Percentiles rank a stretch among this genome's conserved stretches.
Evolutionary conservation across 805 yeast species (phyloP).

Genomic region (Yamadazyma phyllophila): DNA sequence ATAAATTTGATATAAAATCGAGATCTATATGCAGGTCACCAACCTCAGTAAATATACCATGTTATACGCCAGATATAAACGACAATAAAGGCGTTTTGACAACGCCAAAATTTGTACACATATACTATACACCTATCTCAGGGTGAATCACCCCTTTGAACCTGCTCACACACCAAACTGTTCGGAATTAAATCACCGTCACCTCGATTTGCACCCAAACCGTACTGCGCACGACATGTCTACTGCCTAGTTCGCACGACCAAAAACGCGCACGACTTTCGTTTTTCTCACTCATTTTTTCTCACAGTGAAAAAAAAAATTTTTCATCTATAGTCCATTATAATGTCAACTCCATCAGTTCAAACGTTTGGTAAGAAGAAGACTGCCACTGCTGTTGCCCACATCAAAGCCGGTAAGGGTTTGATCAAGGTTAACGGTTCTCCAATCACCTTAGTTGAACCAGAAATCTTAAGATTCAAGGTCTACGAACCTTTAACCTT

Average conservation of each 20-base stretch:
- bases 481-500: constrained; percentile 98
- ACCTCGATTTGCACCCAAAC: constrained; percentile 5
- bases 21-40: background rate
- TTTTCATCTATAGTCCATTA: constrained; percentile 14
- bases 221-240: constrained; percentile 4
- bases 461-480: constrained; percentile 98
- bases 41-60: background rate
- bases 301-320: constrained; percentile 6
- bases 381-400: constrained; percentile 99
- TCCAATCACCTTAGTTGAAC: constrained; percentile 98
- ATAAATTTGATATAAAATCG: background rate
- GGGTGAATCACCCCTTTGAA: no score
- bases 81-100: no score
- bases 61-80: background rate
- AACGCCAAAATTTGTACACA: no score
- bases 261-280: constrained; percentile 8
- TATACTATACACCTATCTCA: no score
- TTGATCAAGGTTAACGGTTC: constrained; percentile 98
- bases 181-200: no score
- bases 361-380: constrained; percentile 99
- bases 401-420: constrained; percentile 99
- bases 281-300: constrained; percentile 8
- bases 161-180: no score
- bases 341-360: constrained; percentile 81
- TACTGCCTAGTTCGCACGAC: background rate